Conservation (phyloP, 441 rosid species). For the Mallotus repandus region DNA sequence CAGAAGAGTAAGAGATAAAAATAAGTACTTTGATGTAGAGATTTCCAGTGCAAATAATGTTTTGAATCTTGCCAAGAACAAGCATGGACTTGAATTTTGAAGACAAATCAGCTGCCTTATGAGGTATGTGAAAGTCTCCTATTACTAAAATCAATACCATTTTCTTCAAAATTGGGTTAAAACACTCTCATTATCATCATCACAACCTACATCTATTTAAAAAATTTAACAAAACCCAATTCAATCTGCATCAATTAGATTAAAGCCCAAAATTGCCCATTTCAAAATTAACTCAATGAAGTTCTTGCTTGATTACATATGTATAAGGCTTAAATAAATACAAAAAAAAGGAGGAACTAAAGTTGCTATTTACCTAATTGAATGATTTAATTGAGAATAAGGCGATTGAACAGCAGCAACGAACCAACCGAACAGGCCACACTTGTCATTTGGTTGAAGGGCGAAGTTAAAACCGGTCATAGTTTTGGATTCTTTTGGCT, state of each 20-base stretch:
- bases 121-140: constrained; percentile 88
- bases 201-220: constrained; percentile 8
- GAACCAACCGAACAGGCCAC: not conserved
- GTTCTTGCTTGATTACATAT: not conserved
- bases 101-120: constrained; percentile 96
- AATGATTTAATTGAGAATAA: no score
- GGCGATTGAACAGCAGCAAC: no score
- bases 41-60: constrained; percentile 89
- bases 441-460: not conserved
- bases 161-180: constrained; percentile 7
- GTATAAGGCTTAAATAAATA: not conserved
- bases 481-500: not conserved
- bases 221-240: not conserved
- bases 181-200: not conserved
- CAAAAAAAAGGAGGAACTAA: not conserved
- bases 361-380: not conserved
- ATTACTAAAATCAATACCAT: constrained; percentile 89
- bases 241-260: constrained; percentile 1
- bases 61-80: constrained; percentile 97
- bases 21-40: constrained; percentile 65
- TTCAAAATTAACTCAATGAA: not conserved
- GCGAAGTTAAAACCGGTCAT: no score
- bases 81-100: constrained; percentile 97
- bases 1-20: not conserved
- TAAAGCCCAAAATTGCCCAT: not conserved